A percentile compares a stretch with the other conserved stretches of the same genome.
Evolutionary conservation across 495 filamentous ascomycete genomes (phyloP).

Genomic region (Endocarpon pusillum): DNA sequence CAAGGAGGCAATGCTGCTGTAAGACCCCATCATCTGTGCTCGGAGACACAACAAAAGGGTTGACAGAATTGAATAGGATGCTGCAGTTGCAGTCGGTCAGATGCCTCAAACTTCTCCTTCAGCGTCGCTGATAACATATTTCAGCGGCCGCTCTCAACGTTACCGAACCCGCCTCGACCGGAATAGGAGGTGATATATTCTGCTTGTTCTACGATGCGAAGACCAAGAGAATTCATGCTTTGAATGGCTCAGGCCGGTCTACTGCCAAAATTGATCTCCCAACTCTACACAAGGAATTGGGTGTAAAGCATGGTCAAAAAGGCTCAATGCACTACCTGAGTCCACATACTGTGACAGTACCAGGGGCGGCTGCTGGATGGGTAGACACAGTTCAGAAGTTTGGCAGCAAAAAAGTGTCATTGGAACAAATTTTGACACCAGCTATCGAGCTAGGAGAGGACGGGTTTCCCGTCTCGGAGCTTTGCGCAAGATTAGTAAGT

Average conservation of each 20-base stretch:
- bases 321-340: slow-evolving; percentile 59
- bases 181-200: slow-evolving; percentile 98
- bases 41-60: background rate
- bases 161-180: slow-evolving; percentile 83
- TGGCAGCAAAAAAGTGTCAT: slow-evolving; percentile 65
- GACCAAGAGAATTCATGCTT: slow-evolving; percentile 59
- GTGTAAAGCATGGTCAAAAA: slow-evolving; percentile 38
- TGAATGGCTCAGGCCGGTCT: slow-evolving; percentile 85
- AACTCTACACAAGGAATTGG: slow-evolving; percentile 48
- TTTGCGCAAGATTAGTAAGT: slow-evolving; percentile 55
- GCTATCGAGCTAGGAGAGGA: slow-evolving; percentile 78
- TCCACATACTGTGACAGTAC: slow-evolving; percentile 68
- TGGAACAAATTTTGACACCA: slow-evolving; percentile 66
- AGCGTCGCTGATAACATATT: background rate
- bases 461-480: slow-evolving; percentile 76
- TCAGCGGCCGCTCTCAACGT: slow-evolving; percentile 74
- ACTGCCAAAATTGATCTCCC: slow-evolving; percentile 52
- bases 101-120: slow-evolving; percentile 6
- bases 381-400: slow-evolving; percentile 80
- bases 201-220: slow-evolving; percentile 82
- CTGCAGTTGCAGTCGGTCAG: slow-evolving; percentile 68
- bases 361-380: slow-evolving; percentile 90
- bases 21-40: slow-evolving; percentile 16
- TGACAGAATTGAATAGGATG: slow-evolving; percentile 43
- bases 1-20: slow-evolving; percentile 88